These are phyloP conservation scores for Terana coerulea DNA, from an alignment of 768 basidiomycete species.

Conservation along the genomic window DNA sequence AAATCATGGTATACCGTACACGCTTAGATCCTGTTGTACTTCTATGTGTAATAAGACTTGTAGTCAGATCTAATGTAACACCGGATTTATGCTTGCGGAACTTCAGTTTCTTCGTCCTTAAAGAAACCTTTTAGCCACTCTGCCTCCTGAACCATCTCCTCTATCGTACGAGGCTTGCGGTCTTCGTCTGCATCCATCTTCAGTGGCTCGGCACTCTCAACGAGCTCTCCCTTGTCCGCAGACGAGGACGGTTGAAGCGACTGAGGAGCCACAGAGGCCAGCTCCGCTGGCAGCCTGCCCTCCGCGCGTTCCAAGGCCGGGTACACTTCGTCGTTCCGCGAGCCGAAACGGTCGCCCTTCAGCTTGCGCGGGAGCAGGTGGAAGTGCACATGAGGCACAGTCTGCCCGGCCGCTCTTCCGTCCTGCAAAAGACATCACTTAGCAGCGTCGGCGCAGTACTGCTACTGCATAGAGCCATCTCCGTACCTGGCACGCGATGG, in stretches of 20 bases:
- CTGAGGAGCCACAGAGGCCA: conserved; percentile 25
- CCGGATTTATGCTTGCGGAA: no score
- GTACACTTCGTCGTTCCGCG: conserved; percentile 70
- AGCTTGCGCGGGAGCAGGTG: conserved; percentile 84
- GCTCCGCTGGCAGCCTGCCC: conserved; percentile 39
- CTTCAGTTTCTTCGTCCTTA: no score
- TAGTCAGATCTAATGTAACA: no score
- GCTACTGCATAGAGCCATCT: neutral
- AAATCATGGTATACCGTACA: no score
- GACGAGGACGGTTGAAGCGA: neutral
- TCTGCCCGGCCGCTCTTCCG: conserved; percentile 80
- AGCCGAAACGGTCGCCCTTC: conserved; percentile 61
- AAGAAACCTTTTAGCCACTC: conserved; percentile 45
- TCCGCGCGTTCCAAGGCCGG: conserved; percentile 71
- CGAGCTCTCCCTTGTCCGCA: neutral
- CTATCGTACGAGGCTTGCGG: conserved; percentile 38
- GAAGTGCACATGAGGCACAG: conserved; percentile 94
- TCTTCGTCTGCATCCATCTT: conserved; percentile 43
- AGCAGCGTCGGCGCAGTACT: neutral
- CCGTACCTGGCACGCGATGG: conserved; percentile 85
- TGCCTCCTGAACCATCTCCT: conserved; percentile 57
- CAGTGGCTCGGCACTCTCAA: conserved; percentile 22
- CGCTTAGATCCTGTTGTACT: no score
- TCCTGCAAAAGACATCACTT: conserved; percentile 50
- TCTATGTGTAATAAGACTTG: no score